Percentiles rank a stretch among this genome's conserved stretches.
These are phyloP conservation scores for Calonectria hawksworthii DNA, from an alignment of 2,329 filamentous ascomycete genomes.

Conservation along the genomic window DNA sequence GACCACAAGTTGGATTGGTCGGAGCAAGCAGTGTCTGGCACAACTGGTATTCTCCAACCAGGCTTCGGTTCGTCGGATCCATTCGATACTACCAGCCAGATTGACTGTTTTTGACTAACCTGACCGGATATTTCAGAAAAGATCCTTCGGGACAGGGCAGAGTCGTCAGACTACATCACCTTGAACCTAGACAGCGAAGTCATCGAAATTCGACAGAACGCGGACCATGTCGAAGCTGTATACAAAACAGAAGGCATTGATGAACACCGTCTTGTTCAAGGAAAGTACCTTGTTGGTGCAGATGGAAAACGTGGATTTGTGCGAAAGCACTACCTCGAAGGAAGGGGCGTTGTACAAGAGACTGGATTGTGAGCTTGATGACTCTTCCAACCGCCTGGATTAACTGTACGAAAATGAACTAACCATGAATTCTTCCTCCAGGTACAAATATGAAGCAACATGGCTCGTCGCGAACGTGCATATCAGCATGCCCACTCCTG, in stretches of 20 bases:
- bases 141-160: not conserved
- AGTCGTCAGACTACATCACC: not conserved
- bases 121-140: not conserved
- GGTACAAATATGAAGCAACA: slow-evolving; percentile 10
- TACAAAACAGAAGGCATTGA: not conserved
- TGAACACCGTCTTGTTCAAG: not conserved
- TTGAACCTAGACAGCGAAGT: not conserved
- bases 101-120: not conserved
- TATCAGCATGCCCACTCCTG: not conserved
- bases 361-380: not conserved
- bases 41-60: not conserved
- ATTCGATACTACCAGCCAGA: no score
- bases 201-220: not conserved
- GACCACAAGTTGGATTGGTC: not conserved
- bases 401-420: not conserved
- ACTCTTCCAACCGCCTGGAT: accelerated
- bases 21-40: not conserved
- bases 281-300: slow-evolving; percentile 4
- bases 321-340: slow-evolving; percentile 15
- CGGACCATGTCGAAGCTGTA: not conserved
- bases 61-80: not conserved
- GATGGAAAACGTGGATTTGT: slow-evolving; percentile 14
- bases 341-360: not conserved
- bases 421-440: not conserved
- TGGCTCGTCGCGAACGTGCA: slow-evolving; percentile 3